Evolutionary conservation across 2,329 filamentous ascomycete genomes (phyloP).

Genomic region (Beauveria asiatica): DNA sequence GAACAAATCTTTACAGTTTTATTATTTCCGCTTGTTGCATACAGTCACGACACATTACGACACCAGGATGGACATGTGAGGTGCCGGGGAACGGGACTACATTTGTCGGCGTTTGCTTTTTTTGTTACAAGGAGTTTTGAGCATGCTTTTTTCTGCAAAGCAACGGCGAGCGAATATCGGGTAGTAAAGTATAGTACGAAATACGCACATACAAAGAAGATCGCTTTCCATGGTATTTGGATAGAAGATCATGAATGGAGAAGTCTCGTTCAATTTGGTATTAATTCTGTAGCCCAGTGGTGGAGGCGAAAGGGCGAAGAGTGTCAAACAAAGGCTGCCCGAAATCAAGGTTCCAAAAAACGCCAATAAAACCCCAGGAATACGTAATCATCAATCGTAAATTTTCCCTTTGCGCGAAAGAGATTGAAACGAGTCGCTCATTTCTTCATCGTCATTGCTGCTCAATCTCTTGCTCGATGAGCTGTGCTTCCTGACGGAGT

Average conservation of each 20-base stretch:
- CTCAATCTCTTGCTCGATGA: constrained; percentile 34
- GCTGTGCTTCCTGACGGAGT: constrained; percentile 47
- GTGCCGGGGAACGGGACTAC: background rate
- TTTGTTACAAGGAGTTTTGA: background rate
- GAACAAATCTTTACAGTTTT: background rate
- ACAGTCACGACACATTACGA: background rate
- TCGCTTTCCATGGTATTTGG: background rate
- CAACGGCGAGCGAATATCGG: background rate
- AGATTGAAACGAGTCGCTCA: background rate
- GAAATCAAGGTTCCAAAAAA: no score
- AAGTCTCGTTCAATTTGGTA: background rate
- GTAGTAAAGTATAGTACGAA: background rate
- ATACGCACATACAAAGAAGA: background rate
- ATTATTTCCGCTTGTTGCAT: background rate
- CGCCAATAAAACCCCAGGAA: no score
- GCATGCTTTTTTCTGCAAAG: background rate
- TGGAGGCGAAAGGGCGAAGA: no score
- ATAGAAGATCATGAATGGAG: background rate
- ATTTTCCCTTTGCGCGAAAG: background rate
- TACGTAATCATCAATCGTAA: background rate
- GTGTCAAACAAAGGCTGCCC: no score
- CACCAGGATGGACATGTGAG: background rate
- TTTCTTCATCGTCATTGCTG: constrained; percentile 14
- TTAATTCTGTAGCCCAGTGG: background rate
- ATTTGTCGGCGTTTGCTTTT: background rate